Percentiles rank a stretch among this genome's conserved stretches.
Conservation (phyloP, 495 filamentous ascomycete species). For the Daldinia decipiens region DNA sequence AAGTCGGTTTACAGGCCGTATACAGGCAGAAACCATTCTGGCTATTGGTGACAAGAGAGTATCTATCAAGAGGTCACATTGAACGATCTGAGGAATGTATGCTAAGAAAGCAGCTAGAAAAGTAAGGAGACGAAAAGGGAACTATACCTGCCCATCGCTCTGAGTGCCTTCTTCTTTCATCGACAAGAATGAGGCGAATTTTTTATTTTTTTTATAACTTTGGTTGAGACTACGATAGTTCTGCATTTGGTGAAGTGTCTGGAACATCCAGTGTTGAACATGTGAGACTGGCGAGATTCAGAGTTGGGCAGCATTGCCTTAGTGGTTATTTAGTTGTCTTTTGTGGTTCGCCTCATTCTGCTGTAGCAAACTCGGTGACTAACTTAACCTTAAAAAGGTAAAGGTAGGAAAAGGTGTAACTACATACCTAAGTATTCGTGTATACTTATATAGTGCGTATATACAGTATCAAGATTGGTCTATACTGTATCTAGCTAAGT, state of each 20-base stretch:
- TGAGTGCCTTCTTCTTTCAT: background rate
- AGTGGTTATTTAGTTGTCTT: slow-evolving; percentile 2
- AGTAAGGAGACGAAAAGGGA: slow-evolving; percentile 3
- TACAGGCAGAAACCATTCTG: background rate
- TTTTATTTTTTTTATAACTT: background rate
- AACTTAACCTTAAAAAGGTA: slow-evolving; percentile 1
- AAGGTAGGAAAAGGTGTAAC: background rate
- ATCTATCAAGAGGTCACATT: slow-evolving; percentile 6
- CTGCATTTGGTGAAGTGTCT: background rate
- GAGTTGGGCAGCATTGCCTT: slow-evolving; percentile 7
- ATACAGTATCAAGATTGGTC: background rate
- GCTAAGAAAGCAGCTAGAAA: slow-evolving; percentile 1
- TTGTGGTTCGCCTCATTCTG: slow-evolving; percentile 3
- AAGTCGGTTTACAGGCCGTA: background rate
- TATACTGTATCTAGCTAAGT: background rate
- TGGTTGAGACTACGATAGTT: slow-evolving; percentile 3
- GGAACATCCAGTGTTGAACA: background rate
- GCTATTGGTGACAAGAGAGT: background rate
- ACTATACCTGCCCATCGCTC: background rate
- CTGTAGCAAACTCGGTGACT: background rate
- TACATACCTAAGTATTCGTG: background rate
- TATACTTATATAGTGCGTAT: background rate
- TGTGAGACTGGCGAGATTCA: background rate
- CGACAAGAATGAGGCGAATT: background rate
- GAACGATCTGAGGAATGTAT: background rate